Base-by-base conservation (phyloP, 441 rosid species). In the Adansonia grandidieri region DNA sequence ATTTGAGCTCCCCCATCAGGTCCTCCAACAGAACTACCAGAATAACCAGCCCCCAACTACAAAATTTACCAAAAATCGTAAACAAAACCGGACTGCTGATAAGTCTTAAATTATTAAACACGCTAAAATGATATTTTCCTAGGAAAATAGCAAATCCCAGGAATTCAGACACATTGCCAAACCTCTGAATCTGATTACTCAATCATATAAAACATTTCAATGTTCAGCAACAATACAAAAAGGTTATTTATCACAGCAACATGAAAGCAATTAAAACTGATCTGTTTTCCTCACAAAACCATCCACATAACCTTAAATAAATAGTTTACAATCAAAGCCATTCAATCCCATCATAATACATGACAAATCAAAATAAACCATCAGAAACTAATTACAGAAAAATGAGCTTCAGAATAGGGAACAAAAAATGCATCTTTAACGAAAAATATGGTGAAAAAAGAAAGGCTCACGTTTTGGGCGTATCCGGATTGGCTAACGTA, bases 401-500 rank as follows among this genome's bases (percentile, higher is more conserved):
- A 64, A 64, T 9, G 20, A 64, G 4, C 69, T 32, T 64, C 9
- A 44, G 9, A 44, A 44, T 7, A 44, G 47, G 47, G 47, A 7
- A 7, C 42, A 67, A 37, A 47, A 76, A 4, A 6, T 0, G 14
- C 32, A 40, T 28, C 63, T 62, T 61, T 48, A 65, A 64, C 40
- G 15, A 58, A 20, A 57, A 73, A 42, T 7, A 50, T 9, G 15
- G 19, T 71, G 1, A 3, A 17, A 61, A 8, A 5, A 17, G 9
- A 20, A 37, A 72, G 66, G 79, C 97, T 91, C 82, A 94, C 98
- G 82, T 91, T 92, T 80, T 93, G 97, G 47, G 81, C 84, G 80
- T 91, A 96, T 19, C 94, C 93, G 44, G 98, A 94, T 83, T 94
- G 97, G 0, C 89, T 88, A 65, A 88, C 86, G 71, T 92, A 93